Evolutionary conservation across 2,329 filamentous ascomycete genomes (phyloP).

Genomic region (Boeremia exigua): DNA sequence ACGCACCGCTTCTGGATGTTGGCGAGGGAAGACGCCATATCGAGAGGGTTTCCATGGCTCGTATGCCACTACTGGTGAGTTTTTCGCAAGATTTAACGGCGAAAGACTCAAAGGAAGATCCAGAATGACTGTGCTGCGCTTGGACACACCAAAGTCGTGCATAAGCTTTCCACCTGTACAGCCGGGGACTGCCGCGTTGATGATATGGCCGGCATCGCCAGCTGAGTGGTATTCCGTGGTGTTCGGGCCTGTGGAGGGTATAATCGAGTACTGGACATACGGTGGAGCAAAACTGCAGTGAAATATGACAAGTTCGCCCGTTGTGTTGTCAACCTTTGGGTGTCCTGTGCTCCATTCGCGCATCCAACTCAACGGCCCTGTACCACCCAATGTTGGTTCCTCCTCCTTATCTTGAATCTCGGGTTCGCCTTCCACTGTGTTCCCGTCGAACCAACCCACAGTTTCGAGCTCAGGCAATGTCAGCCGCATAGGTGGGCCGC

Average conservation of each 20-base stretch:
- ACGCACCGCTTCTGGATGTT: constrained; percentile 61
- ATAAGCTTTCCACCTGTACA: constrained; percentile 72
- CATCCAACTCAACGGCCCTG: constrained; percentile 65
- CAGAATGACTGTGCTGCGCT: constrained; percentile 68
- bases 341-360: constrained; percentile 75
- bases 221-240: background rate
- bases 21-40: constrained; percentile 72
- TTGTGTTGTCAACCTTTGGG: constrained; percentile 69
- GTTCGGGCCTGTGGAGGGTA: constrained; percentile 47
- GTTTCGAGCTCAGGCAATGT: constrained; percentile 69
- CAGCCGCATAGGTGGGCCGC: constrained; percentile 71
- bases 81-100: constrained; percentile 64
- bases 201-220: constrained; percentile 31
- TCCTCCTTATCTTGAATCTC: constrained; percentile 21
- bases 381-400: constrained; percentile 57
- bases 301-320: constrained; percentile 71
- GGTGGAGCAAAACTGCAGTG: constrained; percentile 70
- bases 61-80: constrained; percentile 65
- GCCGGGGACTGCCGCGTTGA: constrained; percentile 66
- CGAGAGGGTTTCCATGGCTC: constrained; percentile 63
- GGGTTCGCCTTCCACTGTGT: constrained; percentile 60
- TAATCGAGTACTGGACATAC: constrained; percentile 70
- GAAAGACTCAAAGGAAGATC: constrained; percentile 72
- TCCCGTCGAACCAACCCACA: constrained; percentile 73
- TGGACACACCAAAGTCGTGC: constrained; percentile 76